Evolutionary conservation across 139 green algal species (phyloP), one percentile per base, ranked within the genome.

Genomic region (Nannochloris sp.): DNA sequence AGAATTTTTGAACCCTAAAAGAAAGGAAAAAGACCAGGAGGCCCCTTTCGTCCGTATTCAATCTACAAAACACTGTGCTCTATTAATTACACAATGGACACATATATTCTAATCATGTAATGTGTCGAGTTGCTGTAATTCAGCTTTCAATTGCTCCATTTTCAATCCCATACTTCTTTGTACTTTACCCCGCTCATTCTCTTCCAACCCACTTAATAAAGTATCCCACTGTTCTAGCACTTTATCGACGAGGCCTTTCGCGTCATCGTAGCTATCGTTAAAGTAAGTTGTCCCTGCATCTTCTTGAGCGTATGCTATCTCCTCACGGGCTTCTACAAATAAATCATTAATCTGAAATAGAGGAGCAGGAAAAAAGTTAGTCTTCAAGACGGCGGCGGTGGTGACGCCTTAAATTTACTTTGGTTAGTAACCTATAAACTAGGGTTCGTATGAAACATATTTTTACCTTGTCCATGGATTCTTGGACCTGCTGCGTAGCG

Each of bases 121-220:
- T 3, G 60, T 58, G 29, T 83, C 73, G 30, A 83, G 56, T n/a
- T 71, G 65, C 24, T 27, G 36, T 27, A 82, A 42, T 64, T 83
- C 77, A 3, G 69, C 77, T 69, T 83, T 85, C 3, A 87, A 57
- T 61, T 87, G 81, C 61, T 87, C 81, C 75, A 87, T 87, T 42
- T 87, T 87, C 53, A 87, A 53, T 0, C 81, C 81, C 78, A 83
- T 85, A n/a, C 54, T 64, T 0, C 81, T 57, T 55, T 83, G 68
- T 27, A 87, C 55, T 51, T 81, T 79, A 23, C 69, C 70, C 54
- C n/a, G 9, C 0, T 12, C 48, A 6, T 57, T 64, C 38, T 87
- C 78, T 2, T 54, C 68, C 38, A 81, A 48, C 1, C 27, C 37
- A 13, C 15, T 23, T 24, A 72, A 33, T 23, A 87, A 29, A 6